Evolutionary conservation across 108 stramenopile species (phyloP), one percentile per base, ranked within the genome.

Genomic region (Pseudonitzschia multiseries): DNA sequence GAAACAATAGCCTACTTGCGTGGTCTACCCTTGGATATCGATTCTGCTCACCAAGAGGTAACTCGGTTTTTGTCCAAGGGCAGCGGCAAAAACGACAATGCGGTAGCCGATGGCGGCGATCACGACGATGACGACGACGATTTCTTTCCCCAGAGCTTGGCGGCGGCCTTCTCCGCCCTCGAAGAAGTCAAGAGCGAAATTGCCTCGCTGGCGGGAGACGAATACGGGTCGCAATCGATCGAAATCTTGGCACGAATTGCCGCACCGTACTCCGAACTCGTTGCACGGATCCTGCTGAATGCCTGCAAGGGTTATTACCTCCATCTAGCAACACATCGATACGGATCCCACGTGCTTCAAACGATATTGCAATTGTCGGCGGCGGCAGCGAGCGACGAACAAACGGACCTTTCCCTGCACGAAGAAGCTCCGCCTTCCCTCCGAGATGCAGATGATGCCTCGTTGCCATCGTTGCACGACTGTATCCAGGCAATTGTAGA

Each of bases 281-380:
- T 91, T 46, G 84, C 87, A n/a, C 70, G 88, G 14, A 78, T 73
- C 13, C 56, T 90, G 5, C 77, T 94, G 75, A 50, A 54, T 27
- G 81, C 82, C 48, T 75, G 88, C 62, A 50, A 56, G 21, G 82
- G 90, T 6, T 94, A 94, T 65, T 79, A 83, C 73, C 68, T 87
- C 9, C 90, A 91, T 69, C 68, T 94, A 53, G 80, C 89, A 44
- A 87, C 86, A 17, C 93, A 94, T 76, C 83, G 93, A 70, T 94
- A 88, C 69, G 93, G 91, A 65, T 89, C 88, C 36, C 93, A 94
- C 72, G 91, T 94, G 26, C 68, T 89, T 12, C 93, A 94, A 56
- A 92, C 91, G 28, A 81, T 92, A 12, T 67, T 94, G 33, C 71
- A 83, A 29, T 77, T 89, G 48, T 77, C 81, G 10, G 32, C 33